Evolutionary conservation across 2,329 filamentous ascomycete species (phyloP), one percentile per base, ranked within the genome.

Genomic region (Botrytis fabae): DNA sequence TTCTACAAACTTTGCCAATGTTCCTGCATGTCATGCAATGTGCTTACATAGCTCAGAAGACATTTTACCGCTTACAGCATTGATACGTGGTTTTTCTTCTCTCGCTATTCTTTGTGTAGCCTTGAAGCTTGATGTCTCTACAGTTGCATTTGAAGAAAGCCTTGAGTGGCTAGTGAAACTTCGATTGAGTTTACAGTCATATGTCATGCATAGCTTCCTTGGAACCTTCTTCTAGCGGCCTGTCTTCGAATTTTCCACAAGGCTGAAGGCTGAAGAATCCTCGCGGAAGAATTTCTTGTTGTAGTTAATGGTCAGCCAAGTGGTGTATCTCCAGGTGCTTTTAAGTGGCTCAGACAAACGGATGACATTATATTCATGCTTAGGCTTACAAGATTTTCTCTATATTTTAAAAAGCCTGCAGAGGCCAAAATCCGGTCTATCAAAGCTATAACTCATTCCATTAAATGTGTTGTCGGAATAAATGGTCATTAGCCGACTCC

Each of bases 21-120:
- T 44, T n/a, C 46, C n/a, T 54, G 60, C 69, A 44, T 61, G n/a
- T 35, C 25, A 61, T 71, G 60, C 60, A 71, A 65, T 65, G 61
- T 59, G 69, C 69, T 71, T 46, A 66, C 69, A 57, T 25, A 28
- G 2, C 42, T 14, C 16, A 51, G 48, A 35, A n/a, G 28, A 32
- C 6, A 32, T 25, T 51, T 54, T 46, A 57, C 69, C 69, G 60
- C 60, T 57, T 28, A 42, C 20, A 35, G 14, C 4, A 32, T 48
- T 42, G 32, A 32, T 51, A 18, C 69, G 38, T 57, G n/a, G 8
- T 7, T 12, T 4, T 7, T 25, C 2, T 68, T 28, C 40, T 57
- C 32, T 5, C 7, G 10, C 38, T 32, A 32, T 10, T 42, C 35
- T 44, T 57, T 42, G 9, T 28, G 18, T 32, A 7, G 9, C 32